Conservation (phyloP, 2,329 filamentous ascomycete species). For the Exophiala mesophila region DNA sequence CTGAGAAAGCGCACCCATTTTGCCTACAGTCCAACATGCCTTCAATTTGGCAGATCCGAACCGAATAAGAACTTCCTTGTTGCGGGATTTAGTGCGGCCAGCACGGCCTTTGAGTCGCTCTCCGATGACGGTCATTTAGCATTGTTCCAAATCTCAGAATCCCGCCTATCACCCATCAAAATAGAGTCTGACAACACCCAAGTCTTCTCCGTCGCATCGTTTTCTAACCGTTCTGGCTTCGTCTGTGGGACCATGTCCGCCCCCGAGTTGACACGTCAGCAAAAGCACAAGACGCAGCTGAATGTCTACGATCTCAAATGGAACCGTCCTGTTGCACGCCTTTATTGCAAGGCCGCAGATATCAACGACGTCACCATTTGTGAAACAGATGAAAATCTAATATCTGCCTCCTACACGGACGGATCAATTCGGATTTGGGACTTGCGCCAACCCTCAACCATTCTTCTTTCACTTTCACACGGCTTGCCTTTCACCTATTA, state of each 20-base stretch:
- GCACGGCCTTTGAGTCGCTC: too few relatives aligned
- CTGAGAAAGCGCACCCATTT: conserved; percentile 22
- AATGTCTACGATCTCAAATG: too few relatives aligned
- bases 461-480: conserved; percentile 49
- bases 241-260: conserved; percentile 43
- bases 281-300: too few relatives aligned
- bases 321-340: conserved; percentile 41
- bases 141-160: too few relatives aligned
- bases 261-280: too few relatives aligned
- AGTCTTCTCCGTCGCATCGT: conserved; percentile 57
- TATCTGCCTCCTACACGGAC: conserved; percentile 58
- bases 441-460: conserved; percentile 40
- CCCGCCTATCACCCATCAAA: too few relatives aligned
- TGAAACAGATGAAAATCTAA: conserved; percentile 40
- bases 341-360: conserved; percentile 55
- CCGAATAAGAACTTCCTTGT: conserved; percentile 43
- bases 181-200: too few relatives aligned
- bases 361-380: conserved; percentile 58
- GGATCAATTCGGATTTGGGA: conserved; percentile 60
- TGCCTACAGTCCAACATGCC: conserved; percentile 36
- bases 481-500: conserved; percentile 48
- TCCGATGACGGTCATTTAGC: too few relatives aligned
- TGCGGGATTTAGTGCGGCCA: conserved; percentile 52
- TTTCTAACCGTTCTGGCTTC: conserved; percentile 33
- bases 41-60: conserved; percentile 44